Evolutionary conservation across 805 yeast genomes (phyloP).

Genomic region (Kuraishia molischiana): DNA sequence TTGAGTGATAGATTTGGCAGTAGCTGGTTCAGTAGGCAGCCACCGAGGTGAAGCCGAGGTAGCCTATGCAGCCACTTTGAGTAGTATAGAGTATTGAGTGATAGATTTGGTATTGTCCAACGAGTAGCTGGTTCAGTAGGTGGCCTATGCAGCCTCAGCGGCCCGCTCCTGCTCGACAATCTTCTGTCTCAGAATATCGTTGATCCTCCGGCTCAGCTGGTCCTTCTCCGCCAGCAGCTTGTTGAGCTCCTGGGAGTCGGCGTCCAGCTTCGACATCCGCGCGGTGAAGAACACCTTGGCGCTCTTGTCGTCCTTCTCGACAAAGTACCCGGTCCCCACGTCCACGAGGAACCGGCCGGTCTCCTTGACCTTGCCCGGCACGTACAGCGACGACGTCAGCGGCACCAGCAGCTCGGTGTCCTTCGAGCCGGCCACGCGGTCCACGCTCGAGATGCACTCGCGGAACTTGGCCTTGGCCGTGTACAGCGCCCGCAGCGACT

Average conservation of each 20-base stretch:
- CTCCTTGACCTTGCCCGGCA: conserved; percentile 71
- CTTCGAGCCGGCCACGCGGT: conserved; percentile 25
- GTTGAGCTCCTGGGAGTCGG: conserved; percentile 66
- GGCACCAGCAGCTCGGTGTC: conserved; percentile 68
- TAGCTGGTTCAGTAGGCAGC: background rate
- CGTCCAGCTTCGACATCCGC: conserved; percentile 62
- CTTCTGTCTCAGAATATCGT: conserved; percentile 43
- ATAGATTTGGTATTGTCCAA: background rate
- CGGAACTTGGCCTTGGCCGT: conserved; percentile 75
- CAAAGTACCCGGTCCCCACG: conserved; percentile 93
- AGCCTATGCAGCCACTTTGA: no score
- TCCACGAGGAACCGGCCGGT: conserved; percentile 75
- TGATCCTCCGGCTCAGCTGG: conserved; percentile 51
- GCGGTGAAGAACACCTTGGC: conserved; percentile 63
- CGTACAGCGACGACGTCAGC: conserved; percentile 77
- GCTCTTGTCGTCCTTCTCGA: conserved; percentile 63
- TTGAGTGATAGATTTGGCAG: background rate
- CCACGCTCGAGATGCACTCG: conserved; percentile 71
- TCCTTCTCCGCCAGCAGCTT: conserved; percentile 69
- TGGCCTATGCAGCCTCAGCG: no score
- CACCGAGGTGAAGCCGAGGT: no score
- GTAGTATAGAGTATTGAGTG: conserved; percentile 12
- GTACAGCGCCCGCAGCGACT: conserved; percentile 73
- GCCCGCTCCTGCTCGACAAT: conserved; percentile 33
- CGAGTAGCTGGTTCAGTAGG: background rate